Conservation (phyloP, 176 grass and related monocot species). For the Pharus latifolius region DNA sequence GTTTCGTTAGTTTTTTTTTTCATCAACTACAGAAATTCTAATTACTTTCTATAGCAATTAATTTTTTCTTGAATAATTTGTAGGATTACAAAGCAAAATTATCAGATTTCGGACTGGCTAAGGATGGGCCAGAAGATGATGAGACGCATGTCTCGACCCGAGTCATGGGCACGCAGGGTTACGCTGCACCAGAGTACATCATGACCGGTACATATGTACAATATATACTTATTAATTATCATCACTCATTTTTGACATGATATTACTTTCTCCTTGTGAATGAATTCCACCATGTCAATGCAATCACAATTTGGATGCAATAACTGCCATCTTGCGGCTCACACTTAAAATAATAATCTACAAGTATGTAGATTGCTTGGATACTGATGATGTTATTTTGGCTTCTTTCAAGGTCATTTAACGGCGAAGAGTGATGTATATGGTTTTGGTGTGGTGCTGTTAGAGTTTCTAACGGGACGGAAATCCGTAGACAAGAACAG, state of each 20-base stretch:
- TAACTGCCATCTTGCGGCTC: too few species aligned
- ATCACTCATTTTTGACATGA: too few species aligned
- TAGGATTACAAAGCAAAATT: constrained; percentile 81
- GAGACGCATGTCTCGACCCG: constrained; percentile 83
- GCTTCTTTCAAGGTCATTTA: constrained; percentile 36
- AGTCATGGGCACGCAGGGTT: constrained; percentile 96
- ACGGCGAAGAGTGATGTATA: constrained; percentile 87
- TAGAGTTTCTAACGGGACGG: constrained; percentile 58
- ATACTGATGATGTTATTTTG: not conserved
- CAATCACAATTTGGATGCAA: too few species aligned
- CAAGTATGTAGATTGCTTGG: too few species aligned
- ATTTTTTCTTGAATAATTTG: not conserved
- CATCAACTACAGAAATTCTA: too few species aligned
- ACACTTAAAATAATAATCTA: too few species aligned
- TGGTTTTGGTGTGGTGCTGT: constrained; percentile 63
- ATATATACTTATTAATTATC: not conserved
- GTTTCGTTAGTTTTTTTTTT: too few species aligned
- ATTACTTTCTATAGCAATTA: not conserved
- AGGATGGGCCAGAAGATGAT: constrained; percentile 67
- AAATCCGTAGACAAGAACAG: constrained; percentile 61
- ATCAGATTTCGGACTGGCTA: constrained; percentile 90
- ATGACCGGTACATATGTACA: constrained; percentile 58
- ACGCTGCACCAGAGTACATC: constrained; percentile 94
- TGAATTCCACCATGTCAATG: too few species aligned
- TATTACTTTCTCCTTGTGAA: too few species aligned